phyloP scores from a whole-genome alignment of 208 protist genomes.

The Wallacemonas sp. region DNA sequence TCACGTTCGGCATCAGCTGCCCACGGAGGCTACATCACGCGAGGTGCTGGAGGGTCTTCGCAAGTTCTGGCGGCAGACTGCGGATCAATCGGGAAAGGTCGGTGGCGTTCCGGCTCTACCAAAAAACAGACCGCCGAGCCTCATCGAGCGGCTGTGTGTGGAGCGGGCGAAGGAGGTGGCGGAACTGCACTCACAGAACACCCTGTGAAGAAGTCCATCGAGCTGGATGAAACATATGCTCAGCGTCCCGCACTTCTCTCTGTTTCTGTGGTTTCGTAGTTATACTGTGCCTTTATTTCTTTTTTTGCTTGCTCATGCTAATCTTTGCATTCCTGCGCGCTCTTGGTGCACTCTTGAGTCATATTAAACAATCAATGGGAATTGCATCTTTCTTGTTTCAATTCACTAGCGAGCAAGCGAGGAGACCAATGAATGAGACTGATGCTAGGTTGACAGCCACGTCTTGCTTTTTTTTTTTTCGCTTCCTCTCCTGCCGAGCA shows the following conservation, averaged over 20 bases:
- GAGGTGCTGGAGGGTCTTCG: constrained; percentile 61
- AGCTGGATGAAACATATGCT: too few species aligned
- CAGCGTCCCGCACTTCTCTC: too few species aligned
- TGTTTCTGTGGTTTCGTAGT: constrained; percentile 4
- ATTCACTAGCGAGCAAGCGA: too few species aligned
- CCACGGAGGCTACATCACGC: constrained; percentile 49
- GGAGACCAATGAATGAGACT: too few species aligned
- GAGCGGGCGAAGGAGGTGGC: background rate
- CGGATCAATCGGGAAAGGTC: constrained; percentile 22
- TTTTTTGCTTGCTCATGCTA: background rate
- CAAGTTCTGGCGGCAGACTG: constrained; percentile 54
- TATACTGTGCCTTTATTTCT: constrained; percentile 12
- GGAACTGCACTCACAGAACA: background rate
- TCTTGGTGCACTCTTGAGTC: too few species aligned
- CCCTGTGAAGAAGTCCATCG: background rate
- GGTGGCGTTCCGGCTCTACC: constrained; percentile 4
- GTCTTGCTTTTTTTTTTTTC: too few species aligned
- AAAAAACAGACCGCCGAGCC: constrained; percentile 18
- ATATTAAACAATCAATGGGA: too few species aligned
- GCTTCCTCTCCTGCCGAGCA: too few species aligned
- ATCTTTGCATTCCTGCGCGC: too few species aligned
- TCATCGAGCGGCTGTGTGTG: constrained; percentile 44
- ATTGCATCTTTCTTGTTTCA: too few species aligned
- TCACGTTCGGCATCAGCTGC: constrained; percentile 38
- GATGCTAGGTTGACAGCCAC: too few species aligned